A percentile compares a stretch with the other conserved stretches of the same genome.
These are phyloP conservation scores for Persicaria maculosa DNA, from an alignment of 148 eudicot species.

Conservation along the genomic window DNA sequence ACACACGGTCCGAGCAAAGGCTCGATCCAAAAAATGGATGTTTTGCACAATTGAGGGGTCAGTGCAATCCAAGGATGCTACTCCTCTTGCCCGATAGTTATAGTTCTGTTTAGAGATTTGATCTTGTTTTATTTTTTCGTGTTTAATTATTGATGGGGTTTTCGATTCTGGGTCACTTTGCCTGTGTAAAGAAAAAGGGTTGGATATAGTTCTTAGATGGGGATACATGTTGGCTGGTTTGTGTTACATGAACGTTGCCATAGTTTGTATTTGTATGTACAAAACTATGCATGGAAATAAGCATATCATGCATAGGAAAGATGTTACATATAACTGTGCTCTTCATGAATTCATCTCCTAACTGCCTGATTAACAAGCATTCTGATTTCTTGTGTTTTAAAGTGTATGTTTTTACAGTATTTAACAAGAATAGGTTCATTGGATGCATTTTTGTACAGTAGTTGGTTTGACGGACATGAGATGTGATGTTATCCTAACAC, in stretches of 20 bases:
- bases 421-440: too few species aligned
- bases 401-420: neutral
- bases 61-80: neutral
- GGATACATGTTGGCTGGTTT: neutral
- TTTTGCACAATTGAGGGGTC: too few species aligned
- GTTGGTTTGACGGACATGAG: too few species aligned
- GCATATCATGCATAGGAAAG: conserved; percentile 6
- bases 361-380: neutral
- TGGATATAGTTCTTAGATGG: conserved; percentile 3
- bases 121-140: neutral
- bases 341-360: neutral
- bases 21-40: neutral
- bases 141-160: neutral
- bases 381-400: neutral
- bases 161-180: neutral
- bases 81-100: conserved; percentile 3
- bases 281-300: neutral
- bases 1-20: neutral
- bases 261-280: conserved; percentile 7
- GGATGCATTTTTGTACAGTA: too few species aligned
- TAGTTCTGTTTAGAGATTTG: neutral
- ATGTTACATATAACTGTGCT: neutral
- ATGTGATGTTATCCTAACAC: too few species aligned
- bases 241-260: neutral
- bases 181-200: conserved; percentile 8